phyloP scores from a whole-genome alignment of 1,284 basidiomycete species.

The Apiotrichum sp. region DNA sequence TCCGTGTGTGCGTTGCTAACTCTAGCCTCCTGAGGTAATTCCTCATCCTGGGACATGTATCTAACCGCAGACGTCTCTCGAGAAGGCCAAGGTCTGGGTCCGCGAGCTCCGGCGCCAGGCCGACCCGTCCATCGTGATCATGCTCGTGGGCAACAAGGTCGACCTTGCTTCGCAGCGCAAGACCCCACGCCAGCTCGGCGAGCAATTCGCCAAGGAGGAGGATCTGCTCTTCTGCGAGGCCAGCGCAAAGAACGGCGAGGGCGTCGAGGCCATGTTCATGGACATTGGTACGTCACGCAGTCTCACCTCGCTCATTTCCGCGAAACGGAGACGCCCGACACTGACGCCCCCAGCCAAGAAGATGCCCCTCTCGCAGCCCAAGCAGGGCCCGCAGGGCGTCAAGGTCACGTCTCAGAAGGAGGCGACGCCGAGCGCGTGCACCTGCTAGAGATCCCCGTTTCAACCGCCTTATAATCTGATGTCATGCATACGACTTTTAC shows the following conservation, averaged over 20 bases:
- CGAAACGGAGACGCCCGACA: not conserved
- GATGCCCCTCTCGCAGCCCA: slow-evolving; percentile 35
- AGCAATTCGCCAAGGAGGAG: slow-evolving; percentile 91
- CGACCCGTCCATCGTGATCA: slow-evolving; percentile 91
- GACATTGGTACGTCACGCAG: slow-evolving; percentile 55
- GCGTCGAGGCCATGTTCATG: slow-evolving; percentile 81
- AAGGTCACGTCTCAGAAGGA: slow-evolving; percentile 23
- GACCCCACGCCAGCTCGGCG: slow-evolving; percentile 72
- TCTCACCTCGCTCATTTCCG: not conserved
- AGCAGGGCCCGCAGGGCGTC: slow-evolving; percentile 26
- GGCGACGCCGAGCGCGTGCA: slow-evolving; percentile 14
- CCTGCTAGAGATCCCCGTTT: slow-evolving; percentile 4
- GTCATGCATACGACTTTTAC: no score
- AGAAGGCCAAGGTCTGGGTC: slow-evolving; percentile 96
- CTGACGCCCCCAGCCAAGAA: slow-evolving; percentile 34
- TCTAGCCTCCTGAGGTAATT: slow-evolving; percentile 32
- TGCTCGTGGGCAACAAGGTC: slow-evolving; percentile 90
- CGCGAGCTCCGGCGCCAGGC: slow-evolving; percentile 94
- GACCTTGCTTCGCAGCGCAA: slow-evolving; percentile 72
- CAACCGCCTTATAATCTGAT: no score
- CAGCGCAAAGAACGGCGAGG: slow-evolving; percentile 87
- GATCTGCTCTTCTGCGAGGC: slow-evolving; percentile 94
- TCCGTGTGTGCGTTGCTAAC: slow-evolving; percentile 8
- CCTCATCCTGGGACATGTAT: not conserved
- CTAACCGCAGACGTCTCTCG: slow-evolving; percentile 57